Base-by-base conservation (phyloP, 352 stramenopile species). In the Globisporangium rhizosaccharum region DNA sequence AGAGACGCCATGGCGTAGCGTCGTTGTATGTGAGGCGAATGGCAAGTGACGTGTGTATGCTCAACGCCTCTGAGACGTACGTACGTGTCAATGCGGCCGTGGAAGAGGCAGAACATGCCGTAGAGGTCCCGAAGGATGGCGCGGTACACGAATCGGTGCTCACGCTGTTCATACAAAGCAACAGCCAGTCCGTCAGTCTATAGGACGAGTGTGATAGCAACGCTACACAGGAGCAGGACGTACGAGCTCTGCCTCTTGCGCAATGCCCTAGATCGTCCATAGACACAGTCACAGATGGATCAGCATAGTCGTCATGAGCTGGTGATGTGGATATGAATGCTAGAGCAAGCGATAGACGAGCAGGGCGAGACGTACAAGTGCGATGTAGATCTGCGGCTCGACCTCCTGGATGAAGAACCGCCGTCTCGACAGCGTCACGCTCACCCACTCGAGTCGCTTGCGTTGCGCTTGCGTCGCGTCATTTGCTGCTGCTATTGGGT, bases 341-440 rank as follows among this genome's bases (percentile, higher is more conserved):
- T 3, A 25, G 44, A 33, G 28, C 28, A 33, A 33, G 2, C 11
- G n/a, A 10, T 14, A n/a, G 15, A 18, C n/a, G 44, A 14, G n/a
- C n/a, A 36, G 25, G 50, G 33, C 12, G 14, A 50, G 18, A 47
- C 50, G 37, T 63, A 87, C 79, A 62, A 89, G 62, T 20, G 79
- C 70, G 51, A 89, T 73, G 63, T 74, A 89, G 45, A 89, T 70
- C 51, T 81, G 62, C 14, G 73, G 69, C 59, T 89, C 79, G 28
- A 87, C 69, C 49, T 89, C 71, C 17, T 72, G 53, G 1, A 89
- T 59, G 25, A 73, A 83, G 18, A 86, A 75, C 6, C 55, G 63
- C 5, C 68, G 65, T 42, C 52, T 72, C 12, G 66, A 73, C 0
- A 89, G 66, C 58, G 66, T 68, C 30, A 76, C 70, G 58, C 72